Evolutionary conservation across 768 basidiomycete genomes (phyloP), one percentile per base, ranked within the genome.

Genomic region (Cubamyces lactineus): DNA sequence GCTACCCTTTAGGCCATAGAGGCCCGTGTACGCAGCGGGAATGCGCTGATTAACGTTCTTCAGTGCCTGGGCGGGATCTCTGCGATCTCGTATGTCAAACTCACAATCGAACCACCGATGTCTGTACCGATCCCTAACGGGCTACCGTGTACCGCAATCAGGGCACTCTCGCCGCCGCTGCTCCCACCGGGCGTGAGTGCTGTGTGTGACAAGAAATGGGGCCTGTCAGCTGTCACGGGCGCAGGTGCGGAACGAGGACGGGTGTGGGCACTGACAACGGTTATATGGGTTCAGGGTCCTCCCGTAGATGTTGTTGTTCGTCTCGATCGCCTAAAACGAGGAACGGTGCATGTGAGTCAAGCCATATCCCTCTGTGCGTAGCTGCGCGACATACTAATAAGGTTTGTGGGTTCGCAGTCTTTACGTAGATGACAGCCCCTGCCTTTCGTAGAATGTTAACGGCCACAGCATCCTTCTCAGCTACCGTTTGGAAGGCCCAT

Each of bases 341-440:
- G 40, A 28, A 45, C 17, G 34, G 34, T 34, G 34, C 34, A 34
- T 15, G 41, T 69, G 34, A 73, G 56, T 59, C 48, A 26, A 39
- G 16, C 40, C 46, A 28, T 53, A 47, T 21, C 41, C 19, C 52
- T 40, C 23, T 43, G 16, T 24, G 50, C 42, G 26, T 28, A 19
- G 53, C 39, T 23, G 45, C 46, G 57, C 34, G 23, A 71, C 81
- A 73, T 62, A 80, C 83, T 45, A 82, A 74, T 28, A 83, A 66
- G 23, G 80, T 82, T 73, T 98, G 94, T 2, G 96, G 95, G 54
- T 98, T 88, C 70, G 98, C 98, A 16, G 96, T 98, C 73, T 90
- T 94, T 59, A 86, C 89, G 65, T 94, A 89, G 49, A 92, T 77
- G 61, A 97, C 83, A 26, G 93, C 92, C 8, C 96, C 96, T 17